Percentiles rank a stretch among this genome's conserved stretches.
Evolutionary conservation across 139 green algal genomes (phyloP).

Genomic region (Coelastrella sp.): DNA sequence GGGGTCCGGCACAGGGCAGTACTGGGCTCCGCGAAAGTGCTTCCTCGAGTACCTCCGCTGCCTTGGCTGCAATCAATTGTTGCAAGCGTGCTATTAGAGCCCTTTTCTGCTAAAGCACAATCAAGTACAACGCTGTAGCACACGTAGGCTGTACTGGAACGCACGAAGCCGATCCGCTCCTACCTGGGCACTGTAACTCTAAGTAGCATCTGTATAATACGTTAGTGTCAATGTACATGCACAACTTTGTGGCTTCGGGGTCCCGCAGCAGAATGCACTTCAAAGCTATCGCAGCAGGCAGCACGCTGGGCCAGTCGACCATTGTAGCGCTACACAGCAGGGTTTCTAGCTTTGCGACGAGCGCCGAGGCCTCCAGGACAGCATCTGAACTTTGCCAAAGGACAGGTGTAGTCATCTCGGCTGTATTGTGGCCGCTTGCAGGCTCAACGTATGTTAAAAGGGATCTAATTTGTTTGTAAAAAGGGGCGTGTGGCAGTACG

Average conservation of each 20-base stretch:
- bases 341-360: neutral
- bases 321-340: neutral
- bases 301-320: neutral
- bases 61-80: neutral
- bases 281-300: neutral
- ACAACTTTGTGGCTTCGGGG: neutral
- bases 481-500: neutral
- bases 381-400: neutral
- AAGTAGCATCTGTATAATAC: neutral
- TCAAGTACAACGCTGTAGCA: neutral
- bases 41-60: neutral
- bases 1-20: neutral
- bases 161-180: neutral
- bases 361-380: neutral
- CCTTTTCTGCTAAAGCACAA: neutral
- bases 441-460: neutral
- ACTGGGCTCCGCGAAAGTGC: slow-evolving; percentile 4
- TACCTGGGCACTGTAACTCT: neutral
- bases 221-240: slow-evolving; percentile 5
- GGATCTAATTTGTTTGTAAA: neutral
- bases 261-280: neutral
- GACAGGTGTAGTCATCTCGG: slow-evolving; percentile 5
- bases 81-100: neutral
- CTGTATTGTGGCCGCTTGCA: neutral
- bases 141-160: too few relatives aligned